These are phyloP conservation scores for Curvularia eragrostidis DNA, from an alignment of 2,329 filamentous ascomycete genomes.

Conservation along the genomic window DNA sequence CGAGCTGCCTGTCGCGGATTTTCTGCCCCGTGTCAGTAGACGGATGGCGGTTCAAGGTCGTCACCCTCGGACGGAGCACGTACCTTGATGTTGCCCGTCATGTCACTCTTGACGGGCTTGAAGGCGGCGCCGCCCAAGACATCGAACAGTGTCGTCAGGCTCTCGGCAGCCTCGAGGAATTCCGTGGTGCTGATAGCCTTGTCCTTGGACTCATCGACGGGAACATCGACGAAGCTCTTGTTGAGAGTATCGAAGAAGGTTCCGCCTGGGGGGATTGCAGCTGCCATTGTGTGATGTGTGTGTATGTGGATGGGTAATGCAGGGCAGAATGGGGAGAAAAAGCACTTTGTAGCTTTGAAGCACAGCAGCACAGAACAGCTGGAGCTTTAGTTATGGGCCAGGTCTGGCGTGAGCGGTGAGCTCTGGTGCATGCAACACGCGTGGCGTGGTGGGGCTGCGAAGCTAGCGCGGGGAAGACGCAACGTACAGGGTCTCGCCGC, in stretches of 20 bases:
- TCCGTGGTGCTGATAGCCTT: slow-evolving; percentile 81
- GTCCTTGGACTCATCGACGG: slow-evolving; percentile 73
- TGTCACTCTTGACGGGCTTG: slow-evolving; percentile 87
- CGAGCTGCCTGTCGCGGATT: slow-evolving; percentile 82
- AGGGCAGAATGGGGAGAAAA: neutral
- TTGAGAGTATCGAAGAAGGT: slow-evolving; percentile 89
- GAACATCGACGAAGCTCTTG: slow-evolving; percentile 83
- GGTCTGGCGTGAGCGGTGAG: slow-evolving; percentile 25
- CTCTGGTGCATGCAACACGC: slow-evolving; percentile 21
- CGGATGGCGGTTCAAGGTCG: neutral
- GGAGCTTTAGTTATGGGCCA: slow-evolving; percentile 12
- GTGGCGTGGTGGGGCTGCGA: slow-evolving; percentile 18
- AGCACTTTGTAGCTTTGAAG: neutral
- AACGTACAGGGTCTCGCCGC: slow-evolving; percentile 25
- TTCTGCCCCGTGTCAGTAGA: slow-evolving; percentile 64
- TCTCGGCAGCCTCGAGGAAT: slow-evolving; percentile 91
- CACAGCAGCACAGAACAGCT: slow-evolving; percentile 1
- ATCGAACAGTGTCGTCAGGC: slow-evolving; percentile 82
- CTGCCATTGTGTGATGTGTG: slow-evolving; percentile 34
- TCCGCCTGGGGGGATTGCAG: slow-evolving; percentile 61
- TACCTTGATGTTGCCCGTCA: slow-evolving; percentile 90
- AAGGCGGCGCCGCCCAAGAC: slow-evolving; percentile 75
- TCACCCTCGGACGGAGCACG: neutral
- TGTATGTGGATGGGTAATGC: neutral
- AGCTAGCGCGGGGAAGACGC: slow-evolving; percentile 31